These are phyloP conservation scores for Millerozyma miso DNA, from an alignment of 805 yeast genomes.

Conservation along the genomic window DNA sequence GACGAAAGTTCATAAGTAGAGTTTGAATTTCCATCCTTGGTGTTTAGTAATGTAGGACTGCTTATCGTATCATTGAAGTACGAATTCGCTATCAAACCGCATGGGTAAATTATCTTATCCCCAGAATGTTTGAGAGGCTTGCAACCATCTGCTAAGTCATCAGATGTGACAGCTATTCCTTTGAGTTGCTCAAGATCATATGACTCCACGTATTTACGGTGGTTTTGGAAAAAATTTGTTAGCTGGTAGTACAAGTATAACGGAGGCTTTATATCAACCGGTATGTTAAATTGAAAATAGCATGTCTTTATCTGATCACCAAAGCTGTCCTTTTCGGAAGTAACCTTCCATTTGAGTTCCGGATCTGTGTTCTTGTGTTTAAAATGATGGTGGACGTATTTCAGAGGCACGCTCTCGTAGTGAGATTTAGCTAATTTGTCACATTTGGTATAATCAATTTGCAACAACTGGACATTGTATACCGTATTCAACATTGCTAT, in stretches of 20 bases:
- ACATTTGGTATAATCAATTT: slow-evolving; percentile 76
- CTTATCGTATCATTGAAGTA: slow-evolving; percentile 83
- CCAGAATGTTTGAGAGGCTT: slow-evolving; percentile 34
- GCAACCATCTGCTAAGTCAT: slow-evolving; percentile 42
- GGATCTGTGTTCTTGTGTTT: slow-evolving; percentile 36
- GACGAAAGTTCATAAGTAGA: slow-evolving; percentile 43
- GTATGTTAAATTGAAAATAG: slow-evolving; percentile 65
- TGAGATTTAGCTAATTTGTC: slow-evolving; percentile 39
- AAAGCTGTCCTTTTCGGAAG: slow-evolving; percentile 27
- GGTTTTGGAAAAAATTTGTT: slow-evolving; percentile 92
- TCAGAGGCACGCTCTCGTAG: slow-evolving; percentile 53
- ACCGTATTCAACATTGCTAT: slow-evolving; percentile 77
- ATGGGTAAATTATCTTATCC: slow-evolving; percentile 65
- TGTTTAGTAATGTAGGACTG: slow-evolving; percentile 44
- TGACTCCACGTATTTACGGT: slow-evolving; percentile 86
- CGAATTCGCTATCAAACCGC: slow-evolving; percentile 93
- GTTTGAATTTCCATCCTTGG: slow-evolving; percentile 40
- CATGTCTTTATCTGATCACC: slow-evolving; percentile 47
- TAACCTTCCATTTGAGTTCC: slow-evolving; percentile 63
- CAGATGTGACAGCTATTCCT: slow-evolving; percentile 62
- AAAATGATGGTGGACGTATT: slow-evolving; percentile 61
- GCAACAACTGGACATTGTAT: slow-evolving; percentile 69
- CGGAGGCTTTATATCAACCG: slow-evolving; percentile 66
- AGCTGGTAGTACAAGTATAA: slow-evolving; percentile 76
- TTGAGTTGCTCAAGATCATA: slow-evolving; percentile 75